These are phyloP conservation scores for Wickerhamiella cacticola DNA, from an alignment of 805 yeast species.

Conservation along the genomic window DNA sequence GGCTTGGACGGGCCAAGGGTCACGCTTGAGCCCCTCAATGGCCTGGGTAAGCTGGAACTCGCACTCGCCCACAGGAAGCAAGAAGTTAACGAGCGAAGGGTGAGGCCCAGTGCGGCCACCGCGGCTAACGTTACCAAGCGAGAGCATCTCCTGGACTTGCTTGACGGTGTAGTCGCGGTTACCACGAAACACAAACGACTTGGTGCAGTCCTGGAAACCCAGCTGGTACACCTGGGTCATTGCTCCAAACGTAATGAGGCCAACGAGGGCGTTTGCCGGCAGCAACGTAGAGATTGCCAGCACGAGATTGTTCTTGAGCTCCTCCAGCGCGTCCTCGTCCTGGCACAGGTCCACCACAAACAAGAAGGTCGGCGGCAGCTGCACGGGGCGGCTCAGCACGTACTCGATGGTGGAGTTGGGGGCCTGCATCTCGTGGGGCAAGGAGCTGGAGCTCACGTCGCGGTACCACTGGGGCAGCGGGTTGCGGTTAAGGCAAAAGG, in stretches of 20 bases:
- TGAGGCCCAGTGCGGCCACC: constrained; percentile 12
- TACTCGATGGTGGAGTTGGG: constrained; percentile 73
- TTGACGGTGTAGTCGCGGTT: constrained; percentile 60
- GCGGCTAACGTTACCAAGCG: constrained; percentile 27
- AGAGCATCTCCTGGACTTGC: constrained; percentile 49
- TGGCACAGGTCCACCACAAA: constrained; percentile 84
- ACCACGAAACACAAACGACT: constrained; percentile 78
- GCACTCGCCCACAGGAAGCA: constrained; percentile 60
- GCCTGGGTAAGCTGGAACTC: constrained; percentile 74
- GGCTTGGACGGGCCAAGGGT: constrained; percentile 81
- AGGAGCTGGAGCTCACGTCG: constrained; percentile 57
- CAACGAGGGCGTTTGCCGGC: constrained; percentile 83
- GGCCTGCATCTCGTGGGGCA: constrained; percentile 69
- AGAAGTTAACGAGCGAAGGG: constrained; percentile 47
- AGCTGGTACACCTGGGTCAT: constrained; percentile 85
- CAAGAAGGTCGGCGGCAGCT: constrained; percentile 72
- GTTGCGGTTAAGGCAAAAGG: constrained; percentile 66
- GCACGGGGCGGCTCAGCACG: constrained; percentile 66
- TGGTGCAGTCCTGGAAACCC: constrained; percentile 52
- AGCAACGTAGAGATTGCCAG: constrained; percentile 42
- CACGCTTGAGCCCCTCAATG: constrained; percentile 63
- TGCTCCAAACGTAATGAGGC: constrained; percentile 79
- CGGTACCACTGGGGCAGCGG: constrained; percentile 74
- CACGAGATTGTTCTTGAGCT: constrained; percentile 69
- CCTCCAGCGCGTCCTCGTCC: constrained; percentile 73